These are phyloP conservation scores for Diaporthe ampelina DNA, from an alignment of 2,329 filamentous ascomycete species.

Conservation along the genomic window DNA sequence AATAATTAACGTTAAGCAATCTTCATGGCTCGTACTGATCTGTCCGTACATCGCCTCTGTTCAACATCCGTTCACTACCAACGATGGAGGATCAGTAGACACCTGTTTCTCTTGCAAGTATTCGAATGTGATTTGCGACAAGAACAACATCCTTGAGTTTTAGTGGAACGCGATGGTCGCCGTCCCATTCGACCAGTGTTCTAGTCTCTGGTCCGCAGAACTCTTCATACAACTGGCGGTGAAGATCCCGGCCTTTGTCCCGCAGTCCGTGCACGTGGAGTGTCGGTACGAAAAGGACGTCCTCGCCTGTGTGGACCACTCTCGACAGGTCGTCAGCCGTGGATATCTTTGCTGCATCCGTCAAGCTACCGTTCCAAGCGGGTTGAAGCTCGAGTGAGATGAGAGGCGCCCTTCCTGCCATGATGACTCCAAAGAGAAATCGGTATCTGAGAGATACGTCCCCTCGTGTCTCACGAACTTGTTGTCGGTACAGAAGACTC, in stretches of 20 bases:
- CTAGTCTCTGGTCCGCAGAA: slow-evolving; percentile 71
- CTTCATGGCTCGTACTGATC: background rate
- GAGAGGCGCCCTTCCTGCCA: slow-evolving; percentile 50
- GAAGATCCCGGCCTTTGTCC: slow-evolving; percentile 72
- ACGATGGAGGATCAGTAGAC: background rate
- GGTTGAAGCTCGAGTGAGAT: slow-evolving; percentile 19
- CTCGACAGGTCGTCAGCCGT: slow-evolving; percentile 22
- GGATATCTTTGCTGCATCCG: slow-evolving; percentile 20
- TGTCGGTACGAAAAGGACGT: slow-evolving; percentile 62
- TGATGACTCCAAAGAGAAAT: slow-evolving; percentile 49
- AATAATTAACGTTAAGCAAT: no score
- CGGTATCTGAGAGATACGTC: slow-evolving; percentile 14
- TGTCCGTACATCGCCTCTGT: background rate
- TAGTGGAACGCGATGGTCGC: slow-evolving; percentile 78
- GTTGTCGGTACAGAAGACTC: slow-evolving; percentile 72
- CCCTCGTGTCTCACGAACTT: slow-evolving; percentile 55
- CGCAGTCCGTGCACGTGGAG: slow-evolving; percentile 76
- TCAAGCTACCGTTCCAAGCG: slow-evolving; percentile 7
- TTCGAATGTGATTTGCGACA: slow-evolving; percentile 55
- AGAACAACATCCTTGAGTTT: slow-evolving; percentile 74
- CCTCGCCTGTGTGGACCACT: slow-evolving; percentile 16
- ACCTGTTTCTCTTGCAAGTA: slow-evolving; percentile 26
- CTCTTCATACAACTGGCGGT: slow-evolving; percentile 66
- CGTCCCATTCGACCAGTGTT: slow-evolving; percentile 79
- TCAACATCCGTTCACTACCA: background rate